Conservation (phyloP, 768 basidiomycete genomes). For the Suillus fuscotomentosus region DNA sequence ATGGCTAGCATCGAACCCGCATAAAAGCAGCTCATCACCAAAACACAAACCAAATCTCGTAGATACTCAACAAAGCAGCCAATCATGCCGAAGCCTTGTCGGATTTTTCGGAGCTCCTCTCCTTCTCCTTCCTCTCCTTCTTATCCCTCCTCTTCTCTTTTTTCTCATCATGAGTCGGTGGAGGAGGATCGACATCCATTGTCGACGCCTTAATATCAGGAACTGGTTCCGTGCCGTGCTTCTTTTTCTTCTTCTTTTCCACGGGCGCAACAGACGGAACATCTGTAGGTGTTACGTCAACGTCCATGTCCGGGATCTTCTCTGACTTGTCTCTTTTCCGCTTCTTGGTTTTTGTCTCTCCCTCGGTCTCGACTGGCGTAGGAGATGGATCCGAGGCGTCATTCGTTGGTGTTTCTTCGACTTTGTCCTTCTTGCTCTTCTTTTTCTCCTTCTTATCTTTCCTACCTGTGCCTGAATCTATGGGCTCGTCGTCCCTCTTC, state of each 20-base stretch:
- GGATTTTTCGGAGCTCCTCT: conserved; percentile 26
- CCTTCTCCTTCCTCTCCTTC: conserved; percentile 31
- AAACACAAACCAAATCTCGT: not conserved
- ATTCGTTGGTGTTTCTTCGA: conserved; percentile 19
- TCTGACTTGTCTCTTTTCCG: conserved; percentile 20
- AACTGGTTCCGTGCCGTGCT: conserved; percentile 10
- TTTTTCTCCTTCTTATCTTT: conserved; percentile 8
- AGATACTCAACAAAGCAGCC: not conserved
- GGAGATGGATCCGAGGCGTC: not conserved
- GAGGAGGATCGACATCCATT: conserved; percentile 11
- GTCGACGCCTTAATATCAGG: conserved; percentile 15
- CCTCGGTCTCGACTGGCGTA: conserved; percentile 10
- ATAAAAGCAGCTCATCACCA: not conserved
- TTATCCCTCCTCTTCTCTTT: conserved; percentile 20
- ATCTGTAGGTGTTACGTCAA: conserved; percentile 19
- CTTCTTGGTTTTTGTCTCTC: conserved; percentile 21
- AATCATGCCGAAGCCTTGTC: conserved; percentile 7
- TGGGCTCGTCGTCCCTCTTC: conserved; percentile 22
- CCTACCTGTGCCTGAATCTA: conserved; percentile 11
- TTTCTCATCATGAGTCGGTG: conserved; percentile 15
- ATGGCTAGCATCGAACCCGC: not conserved
- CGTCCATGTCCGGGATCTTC: conserved; percentile 12
- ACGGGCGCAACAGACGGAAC: conserved; percentile 9
- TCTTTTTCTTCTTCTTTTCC: conserved; percentile 18
- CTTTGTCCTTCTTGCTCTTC: conserved; percentile 28